Percentiles rank a stretch among this genome's conserved stretches.
Conservation (phyloP, 2,329 filamentous ascomycete genomes). For the Cladosporium velox region DNA sequence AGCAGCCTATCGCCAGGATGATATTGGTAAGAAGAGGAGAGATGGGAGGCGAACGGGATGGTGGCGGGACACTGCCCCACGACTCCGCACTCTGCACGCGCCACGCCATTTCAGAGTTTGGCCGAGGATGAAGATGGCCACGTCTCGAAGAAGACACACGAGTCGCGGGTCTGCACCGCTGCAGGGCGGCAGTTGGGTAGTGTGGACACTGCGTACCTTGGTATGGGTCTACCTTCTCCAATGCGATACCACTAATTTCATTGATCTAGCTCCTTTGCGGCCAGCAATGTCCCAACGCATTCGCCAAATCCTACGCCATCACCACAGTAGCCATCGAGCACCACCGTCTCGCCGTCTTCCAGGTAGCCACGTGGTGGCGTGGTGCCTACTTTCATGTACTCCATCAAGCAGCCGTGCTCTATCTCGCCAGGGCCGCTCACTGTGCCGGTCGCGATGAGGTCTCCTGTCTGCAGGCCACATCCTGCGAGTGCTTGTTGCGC, state of each 20-base stretch:
- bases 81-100: conserved; percentile 7
- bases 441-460: conserved; percentile 46
- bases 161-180: not conserved
- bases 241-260: not conserved
- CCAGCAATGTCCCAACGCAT: conserved; percentile 40
- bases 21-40: conserved; percentile 1
- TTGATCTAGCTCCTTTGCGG: conserved; percentile 26
- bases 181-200: not conserved
- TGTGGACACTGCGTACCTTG: not conserved
- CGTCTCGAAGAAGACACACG: not conserved
- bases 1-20: not conserved
- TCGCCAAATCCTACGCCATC: conserved; percentile 46
- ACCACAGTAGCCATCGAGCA: conserved; percentile 40
- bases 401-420: conserved; percentile 46
- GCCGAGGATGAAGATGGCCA: conserved; percentile 4
- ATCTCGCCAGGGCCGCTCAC: conserved; percentile 41
- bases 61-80: conserved; percentile 7
- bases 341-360: conserved; percentile 44
- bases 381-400: conserved; percentile 42
- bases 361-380: conserved; percentile 41
- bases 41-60: not conserved
- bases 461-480: conserved; percentile 44
- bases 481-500: conserved; percentile 46
- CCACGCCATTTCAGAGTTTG: not conserved
- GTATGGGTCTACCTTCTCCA: not conserved